Evolutionary conservation across 2,329 filamentous ascomycete genomes (phyloP).

Genomic region (Mariannaea sp.): DNA sequence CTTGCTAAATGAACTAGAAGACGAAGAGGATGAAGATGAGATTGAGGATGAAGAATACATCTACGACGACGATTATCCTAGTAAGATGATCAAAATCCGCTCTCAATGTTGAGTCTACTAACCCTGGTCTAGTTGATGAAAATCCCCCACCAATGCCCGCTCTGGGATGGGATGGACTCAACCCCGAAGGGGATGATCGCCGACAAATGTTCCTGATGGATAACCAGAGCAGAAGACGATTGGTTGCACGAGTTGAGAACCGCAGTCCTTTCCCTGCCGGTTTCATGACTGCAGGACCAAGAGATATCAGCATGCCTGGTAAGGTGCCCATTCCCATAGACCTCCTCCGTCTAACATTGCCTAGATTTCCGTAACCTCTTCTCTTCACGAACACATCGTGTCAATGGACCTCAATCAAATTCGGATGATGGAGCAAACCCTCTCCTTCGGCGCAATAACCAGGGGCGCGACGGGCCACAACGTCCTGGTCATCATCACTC

Average conservation of each 20-base stretch:
- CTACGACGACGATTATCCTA: conserved; percentile 63
- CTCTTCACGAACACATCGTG: conserved; percentile 55
- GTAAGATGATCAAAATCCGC: conserved; percentile 45
- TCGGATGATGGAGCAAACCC: conserved; percentile 87
- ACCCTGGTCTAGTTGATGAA: conserved; percentile 40
- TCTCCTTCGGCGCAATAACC: conserved; percentile 69
- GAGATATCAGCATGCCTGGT: conserved; percentile 54
- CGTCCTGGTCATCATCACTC: conserved; percentile 56
- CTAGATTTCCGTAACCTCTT: conserved; percentile 56
- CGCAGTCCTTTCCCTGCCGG: conserved; percentile 65
- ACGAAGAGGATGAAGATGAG: conserved; percentile 70
- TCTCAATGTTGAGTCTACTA: not conserved
- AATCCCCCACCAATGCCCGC: conserved; percentile 53
- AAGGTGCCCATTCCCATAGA: conserved; percentile 37
- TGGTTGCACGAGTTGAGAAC: conserved; percentile 45
- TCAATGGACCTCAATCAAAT: conserved; percentile 57
- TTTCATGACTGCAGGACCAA: conserved; percentile 58
- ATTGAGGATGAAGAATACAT: conserved; percentile 70
- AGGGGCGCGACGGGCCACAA: conserved; percentile 52
- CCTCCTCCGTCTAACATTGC: conserved; percentile 4
- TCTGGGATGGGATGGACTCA: conserved; percentile 63
- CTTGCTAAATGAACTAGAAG: conserved; percentile 39
- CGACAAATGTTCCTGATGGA: conserved; percentile 57
- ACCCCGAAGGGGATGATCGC: conserved; percentile 55
- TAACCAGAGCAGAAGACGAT: conserved; percentile 49